Evolutionary conservation across 192 early-diverging fungal genomes (phyloP).

Genomic region (Dissophora ornata): DNA sequence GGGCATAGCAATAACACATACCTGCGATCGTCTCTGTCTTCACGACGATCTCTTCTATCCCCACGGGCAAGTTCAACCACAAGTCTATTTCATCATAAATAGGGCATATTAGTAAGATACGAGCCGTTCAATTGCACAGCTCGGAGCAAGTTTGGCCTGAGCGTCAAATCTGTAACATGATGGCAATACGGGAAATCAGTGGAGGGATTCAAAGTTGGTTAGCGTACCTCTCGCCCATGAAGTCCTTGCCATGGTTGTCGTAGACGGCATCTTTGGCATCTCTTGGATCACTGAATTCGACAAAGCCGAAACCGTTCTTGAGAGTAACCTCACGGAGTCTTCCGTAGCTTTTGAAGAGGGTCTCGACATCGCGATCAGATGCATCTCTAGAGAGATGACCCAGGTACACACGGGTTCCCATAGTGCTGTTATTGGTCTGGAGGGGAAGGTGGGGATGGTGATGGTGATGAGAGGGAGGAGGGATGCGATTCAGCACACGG

Average conservation of each 20-base stretch:
- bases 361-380: slow-evolving; percentile 85
- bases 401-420: slow-evolving; percentile 73
- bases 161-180: too few species aligned
- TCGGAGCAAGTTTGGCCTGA: too few species aligned
- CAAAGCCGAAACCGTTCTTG: slow-evolving; percentile 91
- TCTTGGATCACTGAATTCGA: slow-evolving; percentile 87
- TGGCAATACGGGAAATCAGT: too few species aligned
- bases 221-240: slow-evolving; percentile 84
- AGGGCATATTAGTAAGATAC: neutral
- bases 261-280: slow-evolving; percentile 94
- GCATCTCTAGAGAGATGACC: slow-evolving; percentile 89
- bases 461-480: neutral
- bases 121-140: too few species aligned
- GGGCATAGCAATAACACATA: slow-evolving; percentile 8
- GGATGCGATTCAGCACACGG: too few species aligned
- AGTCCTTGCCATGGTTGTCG: slow-evolving; percentile 82
- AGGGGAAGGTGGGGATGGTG: neutral
- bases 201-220: too few species aligned
- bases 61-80: slow-evolving; percentile 85
- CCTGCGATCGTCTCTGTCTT: slow-evolving; percentile 59
- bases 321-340: slow-evolving; percentile 84
- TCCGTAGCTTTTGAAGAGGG: slow-evolving; percentile 84
- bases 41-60: slow-evolving; percentile 67
- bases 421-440: slow-evolving; percentile 6
- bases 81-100: slow-evolving; percentile 58